Evolutionary conservation across 2,329 filamentous ascomycete genomes (phyloP), one percentile per base, ranked within the genome.

Genomic region (Byssochlamys sp.): DNA sequence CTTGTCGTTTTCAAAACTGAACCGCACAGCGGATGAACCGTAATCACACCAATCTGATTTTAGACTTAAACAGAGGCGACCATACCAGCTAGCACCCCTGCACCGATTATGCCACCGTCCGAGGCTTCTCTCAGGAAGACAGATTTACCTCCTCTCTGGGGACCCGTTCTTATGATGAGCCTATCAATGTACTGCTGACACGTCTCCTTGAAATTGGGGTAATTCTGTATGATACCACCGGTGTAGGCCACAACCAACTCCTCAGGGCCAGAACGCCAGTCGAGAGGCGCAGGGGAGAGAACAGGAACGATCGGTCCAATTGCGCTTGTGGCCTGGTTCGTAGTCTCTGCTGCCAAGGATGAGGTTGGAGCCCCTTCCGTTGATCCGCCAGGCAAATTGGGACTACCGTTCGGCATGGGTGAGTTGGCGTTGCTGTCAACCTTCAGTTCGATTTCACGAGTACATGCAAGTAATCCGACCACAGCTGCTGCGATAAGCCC

Each of bases 181-280:
- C 74, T 71, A 59, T 90, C 84, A 54, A 91, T 78, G 66, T 88
- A 88, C 12, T 73, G 66, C 69, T 91, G 87, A 62, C 86, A 90
- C 64, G 87, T 86, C 51, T 77, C 73, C 49, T 89, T 77, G 71
- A 89, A 91, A 63, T 88, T 81, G 53, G 89, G 88, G 65, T 90
- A 90, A 65, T 89, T 84, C n/a, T 85, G 82, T 59, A 91, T 91
- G 66, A 88, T 90, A 5, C 88, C 87, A 31, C 89, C 89, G 0
- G 89, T 90, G 67, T 90, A 91, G 1, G 88, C 89, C 25, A 91
- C 86, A 1, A 89, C 84, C 29, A 92, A 71, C 63, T 89, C 85
- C 60, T 84, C 79, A 0, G 74, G 71, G 6, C 73, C 74, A 3
- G 73, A 75, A 53, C 73, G 69, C 74, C 74, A 76, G 59, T 73